Conservation (phyloP, 2,329 filamentous ascomycete genomes). For the Cylindrodendrum hubeiense region DNA sequence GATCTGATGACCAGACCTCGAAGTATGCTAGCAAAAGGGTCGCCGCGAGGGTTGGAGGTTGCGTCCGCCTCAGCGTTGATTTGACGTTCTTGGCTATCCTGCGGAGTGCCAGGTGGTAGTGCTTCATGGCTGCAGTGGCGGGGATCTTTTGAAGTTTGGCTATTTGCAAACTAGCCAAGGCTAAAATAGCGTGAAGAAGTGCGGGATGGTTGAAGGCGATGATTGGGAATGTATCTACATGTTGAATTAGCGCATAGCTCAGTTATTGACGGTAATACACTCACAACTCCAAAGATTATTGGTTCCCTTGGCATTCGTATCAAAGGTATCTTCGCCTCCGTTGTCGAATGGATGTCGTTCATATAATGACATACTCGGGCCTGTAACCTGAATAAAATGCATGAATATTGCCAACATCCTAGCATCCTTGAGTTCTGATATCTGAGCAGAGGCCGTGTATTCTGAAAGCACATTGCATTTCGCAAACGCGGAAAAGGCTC, state of each 20-base stretch:
- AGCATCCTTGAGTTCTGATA: constrained; percentile 82
- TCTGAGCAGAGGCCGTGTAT: constrained; percentile 74
- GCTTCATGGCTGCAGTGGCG: constrained; percentile 85
- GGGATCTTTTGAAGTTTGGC: constrained; percentile 82
- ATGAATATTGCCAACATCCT: constrained; percentile 87
- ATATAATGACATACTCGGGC: constrained; percentile 86
- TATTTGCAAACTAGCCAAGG: constrained; percentile 88
- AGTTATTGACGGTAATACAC: constrained; percentile 38
- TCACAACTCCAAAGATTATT: constrained; percentile 75
- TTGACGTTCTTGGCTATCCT: constrained; percentile 82
- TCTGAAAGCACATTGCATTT: constrained; percentile 68
- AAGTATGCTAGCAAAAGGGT: constrained; percentile 90
- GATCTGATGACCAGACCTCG: constrained; percentile 94
- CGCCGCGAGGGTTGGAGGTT: constrained; percentile 87
- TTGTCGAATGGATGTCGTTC: constrained; percentile 85
- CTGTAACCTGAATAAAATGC: constrained; percentile 92
- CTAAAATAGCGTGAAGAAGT: constrained; percentile 90
- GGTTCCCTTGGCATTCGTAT: constrained; percentile 71
- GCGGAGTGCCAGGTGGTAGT: constrained; percentile 89
- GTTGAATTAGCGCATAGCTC: constrained; percentile 37
- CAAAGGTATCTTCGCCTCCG: constrained; percentile 67
- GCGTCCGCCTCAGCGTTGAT: constrained; percentile 75
- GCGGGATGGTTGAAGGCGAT: constrained; percentile 88
- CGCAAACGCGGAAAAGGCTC: constrained; percentile 63
- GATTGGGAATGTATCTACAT: constrained; percentile 80